Evolutionary conservation across 306 rosid species (phyloP).

Genomic region (Dryas octopetala): DNA sequence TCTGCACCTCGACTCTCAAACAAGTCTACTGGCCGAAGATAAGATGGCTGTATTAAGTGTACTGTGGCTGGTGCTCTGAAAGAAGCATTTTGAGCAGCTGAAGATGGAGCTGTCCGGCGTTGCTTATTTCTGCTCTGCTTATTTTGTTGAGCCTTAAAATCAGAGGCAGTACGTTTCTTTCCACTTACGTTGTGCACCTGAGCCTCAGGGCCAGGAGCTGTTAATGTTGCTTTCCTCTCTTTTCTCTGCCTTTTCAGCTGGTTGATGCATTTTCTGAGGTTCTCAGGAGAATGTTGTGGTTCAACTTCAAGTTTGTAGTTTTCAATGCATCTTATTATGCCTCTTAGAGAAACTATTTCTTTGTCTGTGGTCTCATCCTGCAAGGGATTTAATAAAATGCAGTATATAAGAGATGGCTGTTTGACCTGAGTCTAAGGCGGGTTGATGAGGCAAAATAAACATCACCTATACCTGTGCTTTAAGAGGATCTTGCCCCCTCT

Average conservation of each 20-base stretch:
- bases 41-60: conserved; percentile 18
- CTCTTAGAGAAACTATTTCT: conserved; percentile 35
- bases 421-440: neutral
- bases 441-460: conserved; percentile 1
- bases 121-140: conserved; percentile 22
- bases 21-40: conserved; percentile 14
- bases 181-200: conserved; percentile 17
- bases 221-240: conserved; percentile 23
- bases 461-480: conserved; percentile 27
- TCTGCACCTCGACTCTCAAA: conserved; percentile 21
- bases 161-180: conserved; percentile 26
- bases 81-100: conserved; percentile 18
- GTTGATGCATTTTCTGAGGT: conserved; percentile 26
- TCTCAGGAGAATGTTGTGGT: conserved; percentile 24
- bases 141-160: conserved; percentile 9
- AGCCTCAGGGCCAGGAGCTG: conserved; percentile 2
- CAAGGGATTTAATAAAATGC: conserved; percentile 2
- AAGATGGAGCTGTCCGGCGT: conserved; percentile 4
- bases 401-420: neutral
- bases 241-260: conserved; percentile 24
- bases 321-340: conserved; percentile 33
- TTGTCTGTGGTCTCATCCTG: conserved; percentile 38
- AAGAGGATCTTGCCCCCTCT: conserved; percentile 21
- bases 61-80: conserved; percentile 5
- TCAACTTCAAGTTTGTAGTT: conserved; percentile 33